A percentile compares a stretch with the other conserved stretches of the same genome.
Conservation (phyloP, 2,329 filamentous ascomycete species). For the Aspergillus puulaauensis region DNA sequence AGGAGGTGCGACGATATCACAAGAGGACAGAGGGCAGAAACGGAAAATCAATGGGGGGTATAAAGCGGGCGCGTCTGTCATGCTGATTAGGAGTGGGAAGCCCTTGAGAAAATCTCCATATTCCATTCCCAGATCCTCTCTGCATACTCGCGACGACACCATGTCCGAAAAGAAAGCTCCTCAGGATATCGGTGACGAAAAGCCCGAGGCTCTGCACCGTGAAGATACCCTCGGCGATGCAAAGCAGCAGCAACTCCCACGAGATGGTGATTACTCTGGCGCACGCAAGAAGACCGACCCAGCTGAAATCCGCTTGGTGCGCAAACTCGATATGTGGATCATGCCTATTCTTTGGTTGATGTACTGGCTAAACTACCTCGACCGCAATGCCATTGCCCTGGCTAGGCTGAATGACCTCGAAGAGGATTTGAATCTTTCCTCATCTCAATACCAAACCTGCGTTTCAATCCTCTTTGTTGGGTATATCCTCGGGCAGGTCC, state of each 20-base stretch:
- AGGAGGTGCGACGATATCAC: neutral
- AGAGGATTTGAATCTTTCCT: conserved; percentile 26
- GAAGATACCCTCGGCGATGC: conserved; percentile 16
- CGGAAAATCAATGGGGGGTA: neutral
- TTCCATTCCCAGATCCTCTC: no score
- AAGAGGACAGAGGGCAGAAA: neutral
- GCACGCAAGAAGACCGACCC: conserved; percentile 41
- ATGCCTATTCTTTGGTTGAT: conserved; percentile 43
- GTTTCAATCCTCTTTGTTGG: conserved; percentile 27
- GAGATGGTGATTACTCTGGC: conserved; percentile 37
- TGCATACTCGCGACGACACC: neutral
- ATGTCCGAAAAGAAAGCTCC: conserved; percentile 5
- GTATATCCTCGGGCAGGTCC: conserved; percentile 20
- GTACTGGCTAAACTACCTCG: conserved; percentile 30
- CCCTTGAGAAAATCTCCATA: no score
- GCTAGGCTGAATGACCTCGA: conserved; percentile 29
- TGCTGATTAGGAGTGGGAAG: neutral
- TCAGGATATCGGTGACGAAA: conserved; percentile 4
- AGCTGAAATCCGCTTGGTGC: conserved; percentile 38
- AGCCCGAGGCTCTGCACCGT: conserved; percentile 12
- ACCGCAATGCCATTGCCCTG: conserved; percentile 32
- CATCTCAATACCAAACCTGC: conserved; percentile 32
- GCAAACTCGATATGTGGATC: conserved; percentile 38
- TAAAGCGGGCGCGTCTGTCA: neutral
- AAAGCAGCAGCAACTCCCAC: neutral